Percentiles rank a stretch among this genome's conserved stretches.
These are phyloP conservation scores for Alloascoidea hylecoeti DNA, from an alignment of 805 yeast genomes.

Conservation along the genomic window DNA sequence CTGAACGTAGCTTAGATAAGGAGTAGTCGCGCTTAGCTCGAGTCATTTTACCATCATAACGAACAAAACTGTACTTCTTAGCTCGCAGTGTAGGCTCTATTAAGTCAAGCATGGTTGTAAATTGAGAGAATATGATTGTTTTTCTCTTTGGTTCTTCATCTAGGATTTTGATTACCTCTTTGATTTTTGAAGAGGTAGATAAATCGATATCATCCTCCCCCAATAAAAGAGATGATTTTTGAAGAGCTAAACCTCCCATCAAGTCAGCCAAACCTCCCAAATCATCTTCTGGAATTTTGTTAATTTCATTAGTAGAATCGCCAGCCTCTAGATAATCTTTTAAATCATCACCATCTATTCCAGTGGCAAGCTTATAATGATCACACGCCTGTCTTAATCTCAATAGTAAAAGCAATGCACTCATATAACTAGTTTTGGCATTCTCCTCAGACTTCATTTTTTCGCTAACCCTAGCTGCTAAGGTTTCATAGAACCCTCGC, in stretches of 20 bases:
- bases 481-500: conserved; percentile 12
- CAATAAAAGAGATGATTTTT: not conserved
- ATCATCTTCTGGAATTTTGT: not conserved
- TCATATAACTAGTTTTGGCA: conserved; percentile 11
- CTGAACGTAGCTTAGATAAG: conserved; percentile 16
- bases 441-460: conserved; percentile 4
- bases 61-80: conserved; percentile 17
- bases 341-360: conserved; percentile 13
- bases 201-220: conserved; percentile 3
- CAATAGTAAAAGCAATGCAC: conserved; percentile 17
- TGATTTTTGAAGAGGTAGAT: conserved; percentile 20
- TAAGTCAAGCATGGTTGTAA: conserved; percentile 20
- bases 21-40: conserved; percentile 16
- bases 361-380: conserved; percentile 14
- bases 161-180: conserved; percentile 19
- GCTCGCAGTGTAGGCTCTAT: conserved; percentile 16
- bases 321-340: conserved; percentile 12
- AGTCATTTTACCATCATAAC: conserved; percentile 22
- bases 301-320: not conserved
- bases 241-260: not conserved
- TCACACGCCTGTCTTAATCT: conserved; percentile 24
- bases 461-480: conserved; percentile 10
- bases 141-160: conserved; percentile 19
- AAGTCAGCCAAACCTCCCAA: not conserved
- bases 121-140: conserved; percentile 31